Evolutionary conservation across 1,139 yeast genomes (phyloP).

Genomic region (Magnusiomyces ingens): DNA sequence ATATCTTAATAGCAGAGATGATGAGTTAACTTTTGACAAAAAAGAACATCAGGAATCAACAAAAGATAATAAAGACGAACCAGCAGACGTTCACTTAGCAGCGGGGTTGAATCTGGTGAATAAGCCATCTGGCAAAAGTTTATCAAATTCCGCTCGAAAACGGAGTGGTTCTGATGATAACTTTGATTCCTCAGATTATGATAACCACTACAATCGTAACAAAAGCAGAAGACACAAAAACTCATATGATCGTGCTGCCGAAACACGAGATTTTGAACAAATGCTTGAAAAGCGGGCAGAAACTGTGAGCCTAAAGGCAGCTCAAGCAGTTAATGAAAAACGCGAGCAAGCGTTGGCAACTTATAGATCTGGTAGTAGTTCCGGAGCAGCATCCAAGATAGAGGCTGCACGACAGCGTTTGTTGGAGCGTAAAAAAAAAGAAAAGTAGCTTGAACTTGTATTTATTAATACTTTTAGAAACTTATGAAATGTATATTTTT

Average conservation of each 20-base stretch:
- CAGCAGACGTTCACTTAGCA: neutral
- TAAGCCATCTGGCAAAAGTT: neutral
- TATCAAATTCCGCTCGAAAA: neutral
- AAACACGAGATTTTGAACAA: neutral
- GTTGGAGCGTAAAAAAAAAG: neutral
- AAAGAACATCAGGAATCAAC: neutral
- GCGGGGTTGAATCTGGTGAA: neutral
- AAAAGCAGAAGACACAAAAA: neutral
- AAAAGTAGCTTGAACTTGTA: neutral
- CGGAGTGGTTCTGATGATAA: neutral
- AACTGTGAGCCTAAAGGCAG: neutral
- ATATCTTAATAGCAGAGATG: slow-evolving; percentile 1
- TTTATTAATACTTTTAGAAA: too few species aligned
- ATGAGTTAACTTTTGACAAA: neutral
- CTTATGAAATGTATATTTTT: too few species aligned
- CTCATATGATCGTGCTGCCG: neutral
- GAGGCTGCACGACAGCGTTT: neutral
- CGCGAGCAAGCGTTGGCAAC: too few species aligned
- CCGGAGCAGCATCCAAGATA: neutral
- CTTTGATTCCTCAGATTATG: too few species aligned
- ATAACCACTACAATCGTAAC: neutral
- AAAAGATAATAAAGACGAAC: neutral
- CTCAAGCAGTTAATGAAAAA: neutral
- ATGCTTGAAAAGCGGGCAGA: neutral
- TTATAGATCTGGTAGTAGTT: neutral